Base-by-base conservation (phyloP, 371 early-diverging fungal genomes). In the Mucor lusitanicus region DNA sequence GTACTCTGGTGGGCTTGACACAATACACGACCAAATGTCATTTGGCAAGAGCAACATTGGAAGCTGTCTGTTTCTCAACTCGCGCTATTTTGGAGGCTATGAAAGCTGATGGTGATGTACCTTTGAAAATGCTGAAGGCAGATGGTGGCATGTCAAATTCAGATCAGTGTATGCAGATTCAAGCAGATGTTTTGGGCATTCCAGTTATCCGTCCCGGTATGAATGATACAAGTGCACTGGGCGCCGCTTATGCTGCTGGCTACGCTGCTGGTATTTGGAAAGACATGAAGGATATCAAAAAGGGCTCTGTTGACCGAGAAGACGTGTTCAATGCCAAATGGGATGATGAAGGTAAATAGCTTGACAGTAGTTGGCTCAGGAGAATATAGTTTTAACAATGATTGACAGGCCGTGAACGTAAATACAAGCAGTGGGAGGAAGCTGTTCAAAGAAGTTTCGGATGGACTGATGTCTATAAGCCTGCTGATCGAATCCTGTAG, bases 101-200 rank as follows among this genome's bases (percentile, higher is more conserved):
- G 94, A 82, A 80, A 33, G 93, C 93, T 48, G 79, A 79, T 40
- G 86, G 89, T 15, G 86, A 88, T 48, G 73, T 84, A 0, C 82
- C 84, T 9, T 80, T 97, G 42, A 87, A 84, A 15, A 63, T 79
- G 3, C 84, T 98, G 21, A 89, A 91, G 27, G 97, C 94, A 6
- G 98, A 98, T 72, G 98, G 98, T 33, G 98, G 97, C 19, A 82
- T 97, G 82, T 92, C 95, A 35, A 92, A 91, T 78, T 94, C 95
- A 15, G 94, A 95, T 61, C 64, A 92, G 23, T 87, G 90, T 60
- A 96, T 97, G 96, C 97, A 97, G 79, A 84, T 96, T 61, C 95
- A 96, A 78, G 89, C 97, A 11, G 94, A 98, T 73, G 84, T 94
- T 23, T 75, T 94, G 53, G 92, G 92, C 12, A 91, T 96, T 58